Percentiles rank a stretch among this genome's conserved stretches.
phyloP scores from a whole-genome alignment of 495 filamentous ascomycete species.

The Talaromyces adpressus region DNA sequence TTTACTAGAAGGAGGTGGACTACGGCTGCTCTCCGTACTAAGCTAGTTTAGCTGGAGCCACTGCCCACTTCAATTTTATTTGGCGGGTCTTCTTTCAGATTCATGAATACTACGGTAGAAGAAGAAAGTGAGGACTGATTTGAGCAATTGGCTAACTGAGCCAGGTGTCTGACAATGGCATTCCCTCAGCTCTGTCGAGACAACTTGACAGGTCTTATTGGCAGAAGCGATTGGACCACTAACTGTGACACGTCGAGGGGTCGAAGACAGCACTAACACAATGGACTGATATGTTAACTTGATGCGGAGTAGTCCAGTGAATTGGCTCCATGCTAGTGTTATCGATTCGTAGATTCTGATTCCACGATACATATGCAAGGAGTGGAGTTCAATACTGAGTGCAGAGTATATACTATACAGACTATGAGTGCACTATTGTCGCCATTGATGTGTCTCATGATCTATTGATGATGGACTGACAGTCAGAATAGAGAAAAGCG shows the following conservation, averaged over 20 bases:
- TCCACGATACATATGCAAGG: not conserved
- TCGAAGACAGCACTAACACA: not conserved
- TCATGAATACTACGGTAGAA: not conserved
- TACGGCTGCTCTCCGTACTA: not conserved
- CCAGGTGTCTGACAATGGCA: not conserved
- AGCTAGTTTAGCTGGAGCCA: not conserved
- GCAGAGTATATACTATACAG: not conserved
- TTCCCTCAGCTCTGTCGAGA: not conserved
- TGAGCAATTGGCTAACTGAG: not conserved
- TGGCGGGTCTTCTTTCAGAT: not conserved
- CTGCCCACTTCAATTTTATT: not conserved
- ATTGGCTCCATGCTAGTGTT: not conserved
- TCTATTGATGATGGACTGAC: not conserved
- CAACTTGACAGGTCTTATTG: not conserved
- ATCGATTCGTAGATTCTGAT: not conserved
- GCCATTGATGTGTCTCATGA: not conserved
- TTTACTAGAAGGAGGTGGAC: not conserved
- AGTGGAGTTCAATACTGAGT: not conserved
- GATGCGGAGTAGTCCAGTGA: not conserved
- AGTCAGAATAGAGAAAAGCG: not conserved
- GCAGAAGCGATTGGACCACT: not conserved
- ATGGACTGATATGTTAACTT: not conserved
- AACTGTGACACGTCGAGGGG: conserved; percentile 2
- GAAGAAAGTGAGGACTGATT: no score
- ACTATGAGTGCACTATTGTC: not conserved